Percentiles rank a stretch among this genome's conserved stretches.
phyloP scores from a whole-genome alignment of 345 rosid species.

The Pugionium dolabratum region DNA sequence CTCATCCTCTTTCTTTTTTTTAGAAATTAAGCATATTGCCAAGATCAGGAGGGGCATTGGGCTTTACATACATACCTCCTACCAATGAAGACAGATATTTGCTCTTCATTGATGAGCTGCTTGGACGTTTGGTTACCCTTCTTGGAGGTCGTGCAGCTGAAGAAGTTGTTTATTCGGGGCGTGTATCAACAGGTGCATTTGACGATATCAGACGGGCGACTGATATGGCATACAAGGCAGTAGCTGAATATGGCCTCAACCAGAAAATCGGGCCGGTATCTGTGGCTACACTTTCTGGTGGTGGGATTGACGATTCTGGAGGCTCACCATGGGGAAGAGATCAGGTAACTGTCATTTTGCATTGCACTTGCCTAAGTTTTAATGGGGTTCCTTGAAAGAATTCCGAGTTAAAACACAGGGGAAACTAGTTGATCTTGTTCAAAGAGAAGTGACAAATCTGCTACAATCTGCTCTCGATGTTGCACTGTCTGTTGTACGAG shows the following conservation, averaged over 20 bases:
- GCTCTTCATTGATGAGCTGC: constrained; percentile 89
- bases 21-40: constrained; percentile 98
- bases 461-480: constrained; percentile 76
- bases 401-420: constrained; percentile 56
- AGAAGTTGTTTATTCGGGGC: constrained; percentile 86
- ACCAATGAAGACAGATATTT: constrained; percentile 84
- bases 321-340: constrained; percentile 84
- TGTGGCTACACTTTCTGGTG: constrained; percentile 76
- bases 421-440: constrained; percentile 87
- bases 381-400: constrained; percentile 5
- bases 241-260: constrained; percentile 97
- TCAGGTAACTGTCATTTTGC: constrained; percentile 52
- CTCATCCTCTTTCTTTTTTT: constrained; percentile 24
- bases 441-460: constrained; percentile 75
- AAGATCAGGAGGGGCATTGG: constrained; percentile 95
- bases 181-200: constrained; percentile 89
- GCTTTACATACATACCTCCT: constrained; percentile 87
- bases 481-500: constrained; percentile 79
- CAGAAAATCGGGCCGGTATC: constrained; percentile 84
- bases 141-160: constrained; percentile 99
- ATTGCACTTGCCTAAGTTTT: constrained; percentile 5
- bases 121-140: constrained; percentile 93
- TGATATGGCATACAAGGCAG: constrained; percentile 93
- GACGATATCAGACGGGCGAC: constrained; percentile 97
- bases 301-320: constrained; percentile 81